phyloP scores from a whole-genome alignment of 2,329 filamentous ascomycete genomes.

The Aaosphaeria arxii region DNA sequence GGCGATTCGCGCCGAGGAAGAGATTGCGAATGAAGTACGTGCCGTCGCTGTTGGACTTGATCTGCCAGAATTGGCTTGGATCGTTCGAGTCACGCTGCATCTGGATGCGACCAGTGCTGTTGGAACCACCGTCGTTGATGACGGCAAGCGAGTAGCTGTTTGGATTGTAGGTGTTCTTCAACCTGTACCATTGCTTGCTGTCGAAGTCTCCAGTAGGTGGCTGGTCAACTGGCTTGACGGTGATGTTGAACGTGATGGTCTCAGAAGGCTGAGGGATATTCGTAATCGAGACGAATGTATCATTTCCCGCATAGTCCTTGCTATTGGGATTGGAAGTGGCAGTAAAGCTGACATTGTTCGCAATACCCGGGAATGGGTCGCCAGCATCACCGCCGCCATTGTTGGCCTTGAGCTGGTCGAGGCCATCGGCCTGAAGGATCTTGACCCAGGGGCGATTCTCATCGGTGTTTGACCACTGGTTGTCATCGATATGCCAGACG shows the following conservation, averaged over 20 bases:
- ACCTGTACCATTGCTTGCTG: conserved; percentile 16
- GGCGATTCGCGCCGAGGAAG: conserved; percentile 16
- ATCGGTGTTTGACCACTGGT: conserved; percentile 9
- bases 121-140: conserved; percentile 16
- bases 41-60: conserved; percentile 13
- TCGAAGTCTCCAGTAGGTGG: conserved; percentile 9
- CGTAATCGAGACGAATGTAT: conserved; percentile 17
- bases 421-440: conserved; percentile 20
- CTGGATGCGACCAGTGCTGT: conserved; percentile 11
- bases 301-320: conserved; percentile 12
- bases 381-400: conserved; percentile 14
- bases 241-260: conserved; percentile 18
- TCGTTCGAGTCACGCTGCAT: conserved; percentile 14
- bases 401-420: conserved; percentile 12
- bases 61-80: conserved; percentile 23
- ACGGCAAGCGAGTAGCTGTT: conserved; percentile 15
- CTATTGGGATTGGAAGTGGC: conserved; percentile 14
- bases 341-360: conserved; percentile 12
- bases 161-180: conserved; percentile 16
- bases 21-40: conserved; percentile 15
- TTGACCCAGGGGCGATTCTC: conserved; percentile 18
- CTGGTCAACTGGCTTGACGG: conserved; percentile 9
- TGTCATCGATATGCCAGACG: conserved; percentile 22
- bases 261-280: conserved; percentile 10
- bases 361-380: conserved; percentile 15